Evolutionary conservation across 148 eudicot genomes (phyloP), one percentile per base, ranked within the genome.

Genomic region (Rhododendron ovatum): DNA sequence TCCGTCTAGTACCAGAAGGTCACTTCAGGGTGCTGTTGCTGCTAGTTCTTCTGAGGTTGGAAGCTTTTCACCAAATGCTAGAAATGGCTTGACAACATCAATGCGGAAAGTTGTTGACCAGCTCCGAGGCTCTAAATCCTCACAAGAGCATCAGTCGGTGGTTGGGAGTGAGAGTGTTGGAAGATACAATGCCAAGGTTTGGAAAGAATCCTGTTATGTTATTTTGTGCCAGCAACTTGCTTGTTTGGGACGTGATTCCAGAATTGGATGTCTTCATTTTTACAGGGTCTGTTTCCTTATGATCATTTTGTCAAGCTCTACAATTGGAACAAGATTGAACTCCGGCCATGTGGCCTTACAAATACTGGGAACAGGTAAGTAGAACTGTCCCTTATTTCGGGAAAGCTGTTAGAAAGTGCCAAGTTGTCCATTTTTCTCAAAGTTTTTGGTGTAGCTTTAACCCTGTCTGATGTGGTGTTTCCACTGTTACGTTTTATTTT

Each of bases 301-400:
- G 98, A 96, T 5, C 80, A 86, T 43, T 96, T 96, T 91, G 98
- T 96, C 59, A 93, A 93, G 92, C 96, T 96, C 85, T 94, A 94
- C 85, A 89, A 90, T 75, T 96, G 96, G 98, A 93, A 93, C 86
- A 91, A 90, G 91, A 87, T 93, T 90, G 98, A 94, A 76, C 84
- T 96, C 71, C 92, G 85, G 55, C 98, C 98, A 33, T 80, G 88
- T 77, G 98, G 98, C 80, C 93, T 96, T 45, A 83, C 84, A 84
- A 96, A 96, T 90, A 92, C 94, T 88, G 98, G 98, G 78, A 96
- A 96, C 91, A 96, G 98, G 98, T 94, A 89, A 73, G 22, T 33
- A 28, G 61, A 78, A 84, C 37, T 41, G 30, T 80, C 37, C 84
- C 82, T 48, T 15, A 50, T 84, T 43, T n/a, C 37, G 79, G 55